Conservation (phyloP, 176 grass and related monocot genomes). For the Saccharum spontaneum region DNA sequence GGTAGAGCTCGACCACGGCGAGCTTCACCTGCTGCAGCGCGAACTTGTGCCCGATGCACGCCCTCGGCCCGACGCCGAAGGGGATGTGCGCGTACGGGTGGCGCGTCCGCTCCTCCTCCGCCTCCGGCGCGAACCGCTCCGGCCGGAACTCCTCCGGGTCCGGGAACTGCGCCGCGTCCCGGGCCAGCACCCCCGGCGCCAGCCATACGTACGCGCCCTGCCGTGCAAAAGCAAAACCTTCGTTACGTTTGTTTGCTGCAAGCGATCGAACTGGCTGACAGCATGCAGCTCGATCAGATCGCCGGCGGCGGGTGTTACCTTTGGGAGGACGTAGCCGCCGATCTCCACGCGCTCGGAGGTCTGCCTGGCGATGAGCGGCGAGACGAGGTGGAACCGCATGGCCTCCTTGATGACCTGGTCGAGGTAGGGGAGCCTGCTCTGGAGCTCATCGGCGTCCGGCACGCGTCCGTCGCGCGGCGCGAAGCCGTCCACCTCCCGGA, state of each 20-base stretch:
- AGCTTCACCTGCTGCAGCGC: conserved; percentile 92
- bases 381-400: conserved; percentile 83
- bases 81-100: conserved; percentile 92
- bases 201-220: conserved; percentile 89
- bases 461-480: background rate
- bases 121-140: conserved; percentile 62
- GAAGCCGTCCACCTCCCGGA: conserved; percentile 75
- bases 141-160: conserved; percentile 73
- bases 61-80: conserved; percentile 74
- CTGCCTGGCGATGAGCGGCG: conserved; percentile 87
- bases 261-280: background rate
- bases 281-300: background rate
- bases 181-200: conserved; percentile 78
- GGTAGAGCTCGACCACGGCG: conserved; percentile 68
- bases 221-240: background rate
- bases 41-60: conserved; percentile 88
- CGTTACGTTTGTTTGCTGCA: background rate
- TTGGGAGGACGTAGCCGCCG: conserved; percentile 74
- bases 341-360: conserved; percentile 76
- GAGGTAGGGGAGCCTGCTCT: conserved; percentile 71
- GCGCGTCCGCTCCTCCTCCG: conserved; percentile 58
- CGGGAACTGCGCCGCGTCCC: conserved; percentile 80
- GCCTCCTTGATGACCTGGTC: conserved; percentile 96
- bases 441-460: conserved; percentile 63
- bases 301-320: conserved; percentile 29